Conservation (phyloP, 2,329 filamentous ascomycete species). For the Tolypocladium ovalisporum region DNA sequence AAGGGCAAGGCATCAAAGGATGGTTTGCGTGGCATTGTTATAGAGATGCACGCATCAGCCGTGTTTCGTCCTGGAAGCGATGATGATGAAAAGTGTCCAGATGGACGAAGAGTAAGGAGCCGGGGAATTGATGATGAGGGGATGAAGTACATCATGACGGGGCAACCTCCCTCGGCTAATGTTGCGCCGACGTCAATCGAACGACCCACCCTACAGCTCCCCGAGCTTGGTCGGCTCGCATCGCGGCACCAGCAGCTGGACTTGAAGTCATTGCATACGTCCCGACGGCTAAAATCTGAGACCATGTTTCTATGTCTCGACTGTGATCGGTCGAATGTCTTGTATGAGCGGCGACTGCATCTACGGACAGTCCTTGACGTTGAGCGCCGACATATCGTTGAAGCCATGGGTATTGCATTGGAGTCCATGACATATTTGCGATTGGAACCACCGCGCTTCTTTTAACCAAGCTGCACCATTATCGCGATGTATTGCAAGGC, state of each 20-base stretch:
- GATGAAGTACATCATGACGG: not conserved
- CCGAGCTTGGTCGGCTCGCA: not conserved
- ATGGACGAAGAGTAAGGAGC: not conserved
- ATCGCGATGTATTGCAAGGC: no score
- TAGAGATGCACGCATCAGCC: not conserved
- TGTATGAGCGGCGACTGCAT: not conserved
- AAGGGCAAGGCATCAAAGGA: slow-evolving; percentile 37
- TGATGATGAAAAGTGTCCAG: not conserved
- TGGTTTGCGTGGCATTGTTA: slow-evolving; percentile 7
- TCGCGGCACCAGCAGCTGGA: no score
- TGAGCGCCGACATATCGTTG: no score
- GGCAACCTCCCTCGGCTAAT: not conserved
- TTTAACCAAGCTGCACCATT: no score
- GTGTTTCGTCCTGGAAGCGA: no score
- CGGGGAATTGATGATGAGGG: not conserved
- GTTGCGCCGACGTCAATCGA: not conserved
- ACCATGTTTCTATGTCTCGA: not conserved
- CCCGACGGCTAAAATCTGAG: not conserved
- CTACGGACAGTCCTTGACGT: not conserved
- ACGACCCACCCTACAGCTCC: not conserved
- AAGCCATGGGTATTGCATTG: no score
- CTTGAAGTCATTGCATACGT: not conserved
- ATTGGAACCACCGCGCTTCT: no score
- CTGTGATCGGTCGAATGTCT: not conserved
- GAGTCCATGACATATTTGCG: no score